Evolutionary conservation across 2,329 filamentous ascomycete species (phyloP).

Genomic region (Monilinia aucupariae): DNA sequence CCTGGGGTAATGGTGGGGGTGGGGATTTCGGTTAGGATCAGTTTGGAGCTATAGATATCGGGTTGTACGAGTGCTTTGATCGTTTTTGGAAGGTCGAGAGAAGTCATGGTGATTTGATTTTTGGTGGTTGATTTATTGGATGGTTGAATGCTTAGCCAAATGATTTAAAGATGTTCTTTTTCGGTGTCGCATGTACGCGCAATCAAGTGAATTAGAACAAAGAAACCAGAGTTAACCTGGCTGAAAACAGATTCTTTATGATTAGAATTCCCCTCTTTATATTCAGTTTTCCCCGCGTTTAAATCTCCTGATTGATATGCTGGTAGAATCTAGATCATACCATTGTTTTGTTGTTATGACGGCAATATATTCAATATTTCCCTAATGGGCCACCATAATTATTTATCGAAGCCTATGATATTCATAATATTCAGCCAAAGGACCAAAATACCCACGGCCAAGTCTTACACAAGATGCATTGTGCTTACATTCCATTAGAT

Average conservation of each 20-base stretch:
- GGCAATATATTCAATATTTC: too few species aligned
- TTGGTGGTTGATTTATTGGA: not conserved
- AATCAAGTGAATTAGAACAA: not conserved
- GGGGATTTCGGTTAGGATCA: conserved; percentile 6
- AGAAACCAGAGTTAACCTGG: not conserved
- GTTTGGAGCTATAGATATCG: not conserved
- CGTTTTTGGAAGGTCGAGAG: not conserved
- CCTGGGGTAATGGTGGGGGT: not conserved
- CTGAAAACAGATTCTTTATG: not conserved
- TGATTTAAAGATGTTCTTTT: not conserved
- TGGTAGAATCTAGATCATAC: not conserved
- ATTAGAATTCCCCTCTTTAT: not conserved
- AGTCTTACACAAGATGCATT: not conserved
- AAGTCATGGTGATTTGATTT: not conserved
- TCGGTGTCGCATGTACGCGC: not conserved
- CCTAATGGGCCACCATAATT: too few species aligned
- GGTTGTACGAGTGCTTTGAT: conserved; percentile 11
- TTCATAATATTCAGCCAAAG: not conserved
- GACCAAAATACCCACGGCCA: not conserved
- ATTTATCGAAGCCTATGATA: not conserved
- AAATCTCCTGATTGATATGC: not conserved
- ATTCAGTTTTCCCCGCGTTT: not conserved
- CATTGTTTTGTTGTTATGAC: too few species aligned
- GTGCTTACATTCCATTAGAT: not conserved
- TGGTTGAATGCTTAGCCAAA: not conserved